Percentiles rank a stretch among this genome's conserved stretches.
These are phyloP conservation scores for Sechiopsis laciniata DNA, from an alignment of 306 rosid species.

Conservation along the genomic window DNA sequence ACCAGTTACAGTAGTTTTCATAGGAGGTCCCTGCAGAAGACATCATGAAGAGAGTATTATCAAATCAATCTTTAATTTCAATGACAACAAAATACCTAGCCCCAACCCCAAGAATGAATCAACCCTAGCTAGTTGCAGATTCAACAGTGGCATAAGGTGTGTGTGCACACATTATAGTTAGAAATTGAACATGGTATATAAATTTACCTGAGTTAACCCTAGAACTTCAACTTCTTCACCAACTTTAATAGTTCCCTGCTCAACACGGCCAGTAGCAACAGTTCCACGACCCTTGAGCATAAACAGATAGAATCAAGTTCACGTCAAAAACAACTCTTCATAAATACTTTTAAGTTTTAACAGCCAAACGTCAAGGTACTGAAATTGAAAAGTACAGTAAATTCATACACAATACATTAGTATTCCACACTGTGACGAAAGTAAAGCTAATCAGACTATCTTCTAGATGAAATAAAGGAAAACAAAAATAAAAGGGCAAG, in stretches of 20 bases:
- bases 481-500: neutral
- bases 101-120: no score
- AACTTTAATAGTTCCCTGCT: slow-evolving; percentile 82
- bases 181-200: neutral
- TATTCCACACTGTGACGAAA: neutral
- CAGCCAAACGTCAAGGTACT: neutral
- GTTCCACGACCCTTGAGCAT: slow-evolving; percentile 90
- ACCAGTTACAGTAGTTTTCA: slow-evolving; percentile 88
- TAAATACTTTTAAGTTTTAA: neutral
- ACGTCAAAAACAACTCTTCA: neutral
- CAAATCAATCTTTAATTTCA: neutral
- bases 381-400: neutral
- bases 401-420: neutral
- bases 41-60: slow-evolving; percentile 23
- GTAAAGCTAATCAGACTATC: no score
- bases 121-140: neutral
- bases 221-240: slow-evolving; percentile 95
- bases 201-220: slow-evolving; percentile 78
- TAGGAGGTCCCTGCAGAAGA: slow-evolving; percentile 59
- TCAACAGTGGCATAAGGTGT: slow-evolving; percentile 8
- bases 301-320: slow-evolving; percentile 21
- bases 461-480: no score
- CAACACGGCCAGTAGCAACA: slow-evolving; percentile 96
- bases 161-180: neutral
- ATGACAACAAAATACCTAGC: no score